Percentiles rank a stretch among this genome's conserved stretches.
Evolutionary conservation across 495 filamentous ascomycete species (phyloP).

Genomic region (Acidiella bohemica): DNA sequence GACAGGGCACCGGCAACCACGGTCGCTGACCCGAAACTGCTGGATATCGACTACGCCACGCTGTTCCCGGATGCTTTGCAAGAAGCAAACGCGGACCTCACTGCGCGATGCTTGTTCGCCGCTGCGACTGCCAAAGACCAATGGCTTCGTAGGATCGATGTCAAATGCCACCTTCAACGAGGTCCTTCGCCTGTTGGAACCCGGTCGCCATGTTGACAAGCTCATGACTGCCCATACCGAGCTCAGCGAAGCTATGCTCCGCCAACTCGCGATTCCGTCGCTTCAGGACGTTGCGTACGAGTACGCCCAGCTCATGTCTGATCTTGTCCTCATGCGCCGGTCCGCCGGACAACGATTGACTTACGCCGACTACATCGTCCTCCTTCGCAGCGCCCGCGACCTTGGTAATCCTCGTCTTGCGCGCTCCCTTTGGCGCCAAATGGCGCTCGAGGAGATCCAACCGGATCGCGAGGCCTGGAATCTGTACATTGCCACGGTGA

Average conservation of each 20-base stretch:
- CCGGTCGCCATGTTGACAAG: slow-evolving; percentile 25
- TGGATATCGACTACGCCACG: slow-evolving; percentile 9
- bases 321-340: slow-evolving; percentile 30
- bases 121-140: slow-evolving; percentile 10
- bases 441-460: slow-evolving; percentile 28
- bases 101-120: slow-evolving; percentile 7
- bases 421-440: slow-evolving; percentile 39
- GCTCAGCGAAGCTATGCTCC: slow-evolving; percentile 13
- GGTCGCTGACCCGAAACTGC: not conserved
- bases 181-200: slow-evolving; percentile 36
- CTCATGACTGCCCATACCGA: slow-evolving; percentile 20
- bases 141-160: slow-evolving; percentile 20
- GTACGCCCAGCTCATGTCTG: slow-evolving; percentile 30
- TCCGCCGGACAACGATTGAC: slow-evolving; percentile 23
- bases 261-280: slow-evolving; percentile 13
- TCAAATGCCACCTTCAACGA: slow-evolving; percentile 34
- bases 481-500: slow-evolving; percentile 36
- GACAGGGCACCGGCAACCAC: not conserved
- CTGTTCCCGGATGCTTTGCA: not conserved
- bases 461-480: slow-evolving; percentile 47
- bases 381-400: slow-evolving; percentile 41
- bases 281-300: slow-evolving; percentile 29
- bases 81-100: slow-evolving; percentile 1
- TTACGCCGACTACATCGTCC: slow-evolving; percentile 40
- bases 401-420: slow-evolving; percentile 36